Conservation (phyloP, 2,329 filamentous ascomycete genomes). For the Fulvia fulva region DNA sequence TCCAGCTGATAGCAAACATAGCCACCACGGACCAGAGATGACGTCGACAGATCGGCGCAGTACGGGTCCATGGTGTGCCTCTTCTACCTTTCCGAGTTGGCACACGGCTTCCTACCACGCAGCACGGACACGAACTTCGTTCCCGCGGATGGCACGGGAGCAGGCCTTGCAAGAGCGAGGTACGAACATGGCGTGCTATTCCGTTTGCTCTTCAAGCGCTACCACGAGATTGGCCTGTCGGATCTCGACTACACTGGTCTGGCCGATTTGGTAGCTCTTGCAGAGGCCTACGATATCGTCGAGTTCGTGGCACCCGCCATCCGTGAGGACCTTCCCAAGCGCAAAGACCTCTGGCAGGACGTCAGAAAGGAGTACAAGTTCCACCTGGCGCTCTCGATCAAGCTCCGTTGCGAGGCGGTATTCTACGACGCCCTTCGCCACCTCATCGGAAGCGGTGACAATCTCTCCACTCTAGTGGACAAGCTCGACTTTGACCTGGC, state of each 20-base stretch:
- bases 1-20: too few relatives aligned
- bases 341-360: conserved; percentile 1
- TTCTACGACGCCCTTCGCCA: conserved; percentile 10
- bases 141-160: neutral
- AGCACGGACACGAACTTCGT: too few relatives aligned
- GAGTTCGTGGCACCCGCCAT: neutral
- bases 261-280: neutral
- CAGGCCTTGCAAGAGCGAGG: neutral
- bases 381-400: conserved; percentile 4
- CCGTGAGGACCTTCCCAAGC: neutral
- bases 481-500: neutral
- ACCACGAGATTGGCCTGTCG: accelerated
- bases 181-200: neutral
- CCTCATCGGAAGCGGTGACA: conserved; percentile 20
- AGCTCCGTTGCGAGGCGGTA: conserved; percentile 3
- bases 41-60: too few relatives aligned
- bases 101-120: neutral
- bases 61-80: too few relatives aligned
- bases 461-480: neutral
- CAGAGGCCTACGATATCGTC: neutral
- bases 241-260: neutral
- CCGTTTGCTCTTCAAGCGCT: neutral
- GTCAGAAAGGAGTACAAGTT: conserved; percentile 1
- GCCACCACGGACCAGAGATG: too few relatives aligned
- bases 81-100: neutral